Conservation (phyloP, 805 yeast species). For the Nematodospora valgi region DNA sequence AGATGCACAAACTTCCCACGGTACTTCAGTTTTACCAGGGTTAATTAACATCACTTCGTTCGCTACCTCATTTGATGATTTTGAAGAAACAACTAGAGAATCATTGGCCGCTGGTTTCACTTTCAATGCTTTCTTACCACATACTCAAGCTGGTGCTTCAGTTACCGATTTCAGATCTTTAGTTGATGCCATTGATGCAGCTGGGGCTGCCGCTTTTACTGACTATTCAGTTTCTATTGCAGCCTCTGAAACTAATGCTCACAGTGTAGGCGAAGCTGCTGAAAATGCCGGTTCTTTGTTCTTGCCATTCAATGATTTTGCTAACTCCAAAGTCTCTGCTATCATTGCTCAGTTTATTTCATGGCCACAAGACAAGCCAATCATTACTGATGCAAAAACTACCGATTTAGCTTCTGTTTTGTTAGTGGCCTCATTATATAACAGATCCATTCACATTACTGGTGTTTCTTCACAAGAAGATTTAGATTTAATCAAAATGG, state of each 20-base stretch:
- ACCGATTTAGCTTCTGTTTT: constrained; percentile 91
- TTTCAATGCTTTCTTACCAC: constrained; percentile 76
- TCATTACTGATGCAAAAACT: constrained; percentile 87
- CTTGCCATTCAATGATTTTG: constrained; percentile 74
- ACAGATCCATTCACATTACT: constrained; percentile 82
- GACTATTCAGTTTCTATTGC: constrained; percentile 83
- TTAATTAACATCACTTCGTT: constrained; percentile 78
- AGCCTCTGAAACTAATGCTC: constrained; percentile 69
- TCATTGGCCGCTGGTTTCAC: constrained; percentile 87
- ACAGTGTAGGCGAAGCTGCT: constrained; percentile 58
- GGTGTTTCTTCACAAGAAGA: constrained; percentile 81
- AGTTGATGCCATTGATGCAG: constrained; percentile 56
- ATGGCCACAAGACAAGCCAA: constrained; percentile 84
- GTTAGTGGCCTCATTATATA: constrained; percentile 83
- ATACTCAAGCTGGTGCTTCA: constrained; percentile 57
- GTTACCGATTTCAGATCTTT: constrained; percentile 65
- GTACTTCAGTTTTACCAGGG: constrained; percentile 81
- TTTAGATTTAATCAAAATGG: constrained; percentile 76
- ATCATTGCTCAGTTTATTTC: constrained; percentile 74
- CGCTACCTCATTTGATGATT: constrained; percentile 67
- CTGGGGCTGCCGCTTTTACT: constrained; percentile 62
- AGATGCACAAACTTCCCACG: constrained; percentile 90
- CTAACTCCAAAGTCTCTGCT: constrained; percentile 67
- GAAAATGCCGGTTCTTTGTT: constrained; percentile 72
- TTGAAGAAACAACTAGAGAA: constrained; percentile 65